Evolutionary conservation across 441 rosid genomes (phyloP), one percentile per base, ranked within the genome.

Genomic region (Theobroma grandiflorum): DNA sequence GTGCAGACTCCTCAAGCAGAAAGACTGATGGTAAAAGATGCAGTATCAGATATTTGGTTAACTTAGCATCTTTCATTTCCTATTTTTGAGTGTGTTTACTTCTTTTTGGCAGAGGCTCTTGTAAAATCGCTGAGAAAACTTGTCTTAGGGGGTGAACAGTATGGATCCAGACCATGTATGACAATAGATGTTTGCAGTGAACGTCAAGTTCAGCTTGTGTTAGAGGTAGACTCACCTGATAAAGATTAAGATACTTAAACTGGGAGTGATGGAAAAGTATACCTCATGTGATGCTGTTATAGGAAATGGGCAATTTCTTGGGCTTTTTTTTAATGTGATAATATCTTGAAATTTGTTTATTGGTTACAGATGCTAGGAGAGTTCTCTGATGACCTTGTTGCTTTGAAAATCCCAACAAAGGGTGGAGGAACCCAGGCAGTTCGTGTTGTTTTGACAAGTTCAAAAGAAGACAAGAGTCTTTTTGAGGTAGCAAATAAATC

Each of bases 181-280:
- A 90, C 86, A 70, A 87, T 94, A 74, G 98, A 94, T 66, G 93
- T 93, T 79, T 96, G 97, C 77, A 93, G 94, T 77, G 97, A 94
- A 79, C 94, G 91, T 52, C 99, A 94, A 84, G 91, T 85, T 69
- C 93, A 90, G 80, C 95, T 94, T 38, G 88, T 83, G n/a, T 62
- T 89, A 75, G 90, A 90, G 98, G 99, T 95, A 84, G 70, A 75
- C 43, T 84, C 67, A 70, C 20, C 22, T 59, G 31, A 35, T 78
- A 71, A 47, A 37, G 43, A 68, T 82, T 82, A 59, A 6, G 66
- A 68, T 79, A 50, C 59, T 42, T 77, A 15, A 63, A 26, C 61
- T 83, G 59, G 20, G 52, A 45, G 6, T 73, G 61, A 37, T 65
- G 20, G 71, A 61, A 62, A 31, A 40, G 15, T 33, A 15, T 52